A percentile compares a stretch with the other conserved stretches of the same genome.
phyloP scores from a whole-genome alignment of 1,284 basidiomycete species.

The Anthracocystis walkeri region DNA sequence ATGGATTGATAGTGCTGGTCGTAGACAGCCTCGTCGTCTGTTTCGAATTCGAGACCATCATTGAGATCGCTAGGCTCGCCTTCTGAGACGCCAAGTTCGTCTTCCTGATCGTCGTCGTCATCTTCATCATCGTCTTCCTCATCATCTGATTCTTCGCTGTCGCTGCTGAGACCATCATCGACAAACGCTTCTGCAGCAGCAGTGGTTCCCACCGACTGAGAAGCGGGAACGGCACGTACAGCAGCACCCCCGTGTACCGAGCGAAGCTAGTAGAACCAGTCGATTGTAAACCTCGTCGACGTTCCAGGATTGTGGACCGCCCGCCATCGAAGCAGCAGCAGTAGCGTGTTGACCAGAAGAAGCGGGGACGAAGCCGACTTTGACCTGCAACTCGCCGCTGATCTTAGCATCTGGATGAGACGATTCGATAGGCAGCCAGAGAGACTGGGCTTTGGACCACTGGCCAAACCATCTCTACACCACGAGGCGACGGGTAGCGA shows the following conservation, averaged over 20 bases:
- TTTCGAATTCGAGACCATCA: constrained; percentile 25
- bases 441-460: constrained; percentile 43
- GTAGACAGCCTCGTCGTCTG: constrained; percentile 41
- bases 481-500: constrained; percentile 82
- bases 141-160: constrained; percentile 37
- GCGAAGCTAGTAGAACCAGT: constrained; percentile 43
- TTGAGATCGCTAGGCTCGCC: constrained; percentile 35
- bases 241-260: constrained; percentile 39
- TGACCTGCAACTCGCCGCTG: constrained; percentile 58
- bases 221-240: constrained; percentile 58
- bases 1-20: constrained; percentile 46
- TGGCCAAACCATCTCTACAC: constrained; percentile 73
- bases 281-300: constrained; percentile 50
- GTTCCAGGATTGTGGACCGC: constrained; percentile 26
- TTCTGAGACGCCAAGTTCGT: constrained; percentile 23
- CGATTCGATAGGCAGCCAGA: constrained; percentile 57
- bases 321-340: not conserved
- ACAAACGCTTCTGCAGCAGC: constrained; percentile 56
- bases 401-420: constrained; percentile 44
- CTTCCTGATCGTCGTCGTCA: constrained; percentile 28
- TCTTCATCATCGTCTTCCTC: constrained; percentile 41
- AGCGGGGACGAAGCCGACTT: constrained; percentile 54
- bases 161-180: constrained; percentile 56
- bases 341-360: not conserved
- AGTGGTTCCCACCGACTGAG: constrained; percentile 58